phyloP scores from a whole-genome alignment of 2,329 filamentous ascomycete species.

The Fusarium tricinctum region DNA sequence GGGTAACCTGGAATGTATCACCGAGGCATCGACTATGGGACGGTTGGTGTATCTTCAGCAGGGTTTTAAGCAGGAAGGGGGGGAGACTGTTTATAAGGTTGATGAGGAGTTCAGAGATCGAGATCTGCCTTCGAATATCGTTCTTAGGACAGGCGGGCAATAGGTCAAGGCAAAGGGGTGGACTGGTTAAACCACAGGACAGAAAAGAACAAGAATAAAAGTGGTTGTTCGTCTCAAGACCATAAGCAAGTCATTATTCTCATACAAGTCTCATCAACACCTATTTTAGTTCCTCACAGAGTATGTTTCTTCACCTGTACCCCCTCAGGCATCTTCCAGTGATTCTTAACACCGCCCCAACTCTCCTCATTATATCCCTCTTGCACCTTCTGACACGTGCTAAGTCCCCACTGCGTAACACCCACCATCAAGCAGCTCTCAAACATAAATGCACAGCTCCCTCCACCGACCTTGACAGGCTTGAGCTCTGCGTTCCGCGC shows the following conservation, averaged over 20 bases:
- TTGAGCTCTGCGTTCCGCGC: slow-evolving; percentile 68
- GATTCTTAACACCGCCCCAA: slow-evolving; percentile 77
- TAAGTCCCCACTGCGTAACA: slow-evolving; percentile 77
- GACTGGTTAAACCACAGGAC: background rate
- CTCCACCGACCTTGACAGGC: slow-evolving; percentile 70
- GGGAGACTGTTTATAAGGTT: slow-evolving; percentile 59
- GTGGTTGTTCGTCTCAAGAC: background rate
- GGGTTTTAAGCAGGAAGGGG: slow-evolving; percentile 60
- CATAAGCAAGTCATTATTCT: background rate
- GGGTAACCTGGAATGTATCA: slow-evolving; percentile 59
- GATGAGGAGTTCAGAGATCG: slow-evolving; percentile 59
- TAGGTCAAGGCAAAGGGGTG: background rate
- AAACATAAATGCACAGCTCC: slow-evolving; percentile 78
- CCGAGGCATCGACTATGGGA: slow-evolving; percentile 65
- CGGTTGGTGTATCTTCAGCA: slow-evolving; percentile 61
- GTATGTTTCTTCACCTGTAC: slow-evolving; percentile 48
- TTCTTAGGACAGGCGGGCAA: slow-evolving; percentile 58
- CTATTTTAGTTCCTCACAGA: slow-evolving; percentile 20
- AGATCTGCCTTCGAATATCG: slow-evolving; percentile 60
- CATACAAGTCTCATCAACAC: background rate
- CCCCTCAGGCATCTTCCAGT: slow-evolving; percentile 66
- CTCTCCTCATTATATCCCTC: slow-evolving; percentile 83
- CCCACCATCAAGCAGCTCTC: slow-evolving; percentile 78
- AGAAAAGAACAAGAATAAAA: background rate
- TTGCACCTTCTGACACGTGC: slow-evolving; percentile 71